These are phyloP conservation scores for Arxiozyma bovina DNA, from an alignment of 1,139 yeast species.

Conservation along the genomic window DNA sequence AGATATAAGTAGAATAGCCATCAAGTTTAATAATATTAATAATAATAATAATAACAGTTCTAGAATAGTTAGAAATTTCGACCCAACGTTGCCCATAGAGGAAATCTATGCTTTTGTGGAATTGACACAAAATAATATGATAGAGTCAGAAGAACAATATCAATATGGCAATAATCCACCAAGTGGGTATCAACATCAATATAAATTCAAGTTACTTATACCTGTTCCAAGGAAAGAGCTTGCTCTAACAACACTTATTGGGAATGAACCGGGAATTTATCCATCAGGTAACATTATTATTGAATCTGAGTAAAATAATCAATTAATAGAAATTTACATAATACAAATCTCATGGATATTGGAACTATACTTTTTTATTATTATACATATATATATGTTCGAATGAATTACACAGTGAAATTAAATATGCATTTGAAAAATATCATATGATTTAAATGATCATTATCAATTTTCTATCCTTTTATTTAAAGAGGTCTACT, in stretches of 20 bases:
- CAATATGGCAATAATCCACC: slow-evolving; percentile 28
- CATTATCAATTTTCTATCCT: neutral
- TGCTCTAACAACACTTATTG: slow-evolving; percentile 30
- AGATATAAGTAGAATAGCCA: slow-evolving; percentile 45
- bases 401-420: neutral
- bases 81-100: slow-evolving; percentile 39
- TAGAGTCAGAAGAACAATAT: slow-evolving; percentile 26
- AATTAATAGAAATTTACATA: neutral
- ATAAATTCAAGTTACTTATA: slow-evolving; percentile 41
- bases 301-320: slow-evolving; percentile 27
- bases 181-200: slow-evolving; percentile 36
- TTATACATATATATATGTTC: neutral
- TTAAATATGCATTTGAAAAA: neutral
- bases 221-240: slow-evolving; percentile 49
- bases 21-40: slow-evolving; percentile 38
- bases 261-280: slow-evolving; percentile 40
- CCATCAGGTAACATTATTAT: slow-evolving; percentile 56
- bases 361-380: neutral
- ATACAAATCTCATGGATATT: neutral
- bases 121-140: slow-evolving; percentile 29
- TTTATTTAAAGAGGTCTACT: neutral
- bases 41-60: slow-evolving; percentile 42
- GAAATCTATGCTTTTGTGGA: slow-evolving; percentile 58
- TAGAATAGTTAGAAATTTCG: slow-evolving; percentile 42
- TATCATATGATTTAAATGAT: neutral